Conservation (phyloP, 1,284 basidiomycete genomes). For the Puccinia coronata region DNA sequence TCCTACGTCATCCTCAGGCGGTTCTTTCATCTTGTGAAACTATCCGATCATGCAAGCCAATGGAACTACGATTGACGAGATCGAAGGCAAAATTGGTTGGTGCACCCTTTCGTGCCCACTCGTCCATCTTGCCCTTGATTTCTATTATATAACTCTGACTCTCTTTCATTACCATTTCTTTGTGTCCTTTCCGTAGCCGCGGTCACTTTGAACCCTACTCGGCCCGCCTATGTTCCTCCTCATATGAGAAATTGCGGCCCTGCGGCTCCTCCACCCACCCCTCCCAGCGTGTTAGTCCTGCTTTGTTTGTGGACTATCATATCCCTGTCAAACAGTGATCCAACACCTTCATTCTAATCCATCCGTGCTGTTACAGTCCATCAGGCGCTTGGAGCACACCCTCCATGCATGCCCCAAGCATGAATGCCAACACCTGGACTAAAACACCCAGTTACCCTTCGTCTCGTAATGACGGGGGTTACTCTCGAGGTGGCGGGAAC, state of each 20-base stretch:
- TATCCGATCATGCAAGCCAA: constrained; percentile 45
- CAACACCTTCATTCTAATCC: constrained; percentile 54
- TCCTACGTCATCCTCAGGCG: background rate
- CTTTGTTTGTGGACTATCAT: constrained; percentile 48
- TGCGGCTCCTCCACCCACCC: constrained; percentile 26
- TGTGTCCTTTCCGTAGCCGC: constrained; percentile 61
- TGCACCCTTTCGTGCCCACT: constrained; percentile 4
- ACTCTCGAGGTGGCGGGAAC: constrained; percentile 34
- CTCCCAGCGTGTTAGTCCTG: constrained; percentile 51
- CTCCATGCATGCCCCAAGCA: constrained; percentile 51
- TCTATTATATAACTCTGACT: constrained; percentile 59
- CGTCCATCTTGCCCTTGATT: constrained; percentile 57
- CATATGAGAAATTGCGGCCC: constrained; percentile 53
- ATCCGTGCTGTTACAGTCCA: constrained; percentile 19
- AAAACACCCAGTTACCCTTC: constrained; percentile 37
- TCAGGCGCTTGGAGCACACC: constrained; percentile 40
- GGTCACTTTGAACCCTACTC: constrained; percentile 68
- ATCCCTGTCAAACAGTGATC: constrained; percentile 12
- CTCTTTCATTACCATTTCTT: constrained; percentile 56
- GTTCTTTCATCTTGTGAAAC: constrained; percentile 13
- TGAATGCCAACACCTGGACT: constrained; percentile 48
- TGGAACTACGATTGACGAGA: constrained; percentile 20
- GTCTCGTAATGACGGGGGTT: constrained; percentile 58
- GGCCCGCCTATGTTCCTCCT: constrained; percentile 54
- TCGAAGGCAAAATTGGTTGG: constrained; percentile 50